Evolutionary conservation across 2,329 filamentous ascomycete species (phyloP).

Genomic region (Apiospora rasikravindrae): DNA sequence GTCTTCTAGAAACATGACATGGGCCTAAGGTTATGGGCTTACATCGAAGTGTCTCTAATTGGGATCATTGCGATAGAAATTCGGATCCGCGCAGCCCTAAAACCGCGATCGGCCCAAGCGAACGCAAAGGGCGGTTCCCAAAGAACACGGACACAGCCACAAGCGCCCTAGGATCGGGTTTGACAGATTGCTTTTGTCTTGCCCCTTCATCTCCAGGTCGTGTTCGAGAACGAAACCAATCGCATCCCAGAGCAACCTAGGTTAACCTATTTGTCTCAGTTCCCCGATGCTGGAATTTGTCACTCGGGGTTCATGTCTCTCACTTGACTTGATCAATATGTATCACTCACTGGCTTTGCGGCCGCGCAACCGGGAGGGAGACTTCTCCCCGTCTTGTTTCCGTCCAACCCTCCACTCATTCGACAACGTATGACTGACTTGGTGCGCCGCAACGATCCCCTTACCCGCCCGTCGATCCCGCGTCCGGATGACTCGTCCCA

Average conservation of each 20-base stretch:
- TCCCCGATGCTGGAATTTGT: too few species aligned
- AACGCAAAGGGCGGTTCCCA: not conserved
- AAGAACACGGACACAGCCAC: not conserved
- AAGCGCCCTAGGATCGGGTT: not conserved
- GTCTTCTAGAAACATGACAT: not conserved
- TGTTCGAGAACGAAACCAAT: not conserved
- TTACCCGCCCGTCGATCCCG: not conserved
- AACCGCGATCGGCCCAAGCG: not conserved
- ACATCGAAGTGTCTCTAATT: not conserved
- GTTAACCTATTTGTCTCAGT: too few species aligned
- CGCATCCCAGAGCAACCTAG: not conserved
- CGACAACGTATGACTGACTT: not conserved
- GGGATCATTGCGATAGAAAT: not conserved
- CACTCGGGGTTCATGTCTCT: too few species aligned
- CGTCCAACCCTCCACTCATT: not conserved
- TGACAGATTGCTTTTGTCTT: not conserved
- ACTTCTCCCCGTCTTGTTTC: not conserved
- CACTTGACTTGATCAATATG: too few species aligned
- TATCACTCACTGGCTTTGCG: too few species aligned
- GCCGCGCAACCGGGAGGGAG: too few species aligned
- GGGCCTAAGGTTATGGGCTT: not conserved
- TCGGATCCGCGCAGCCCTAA: not conserved
- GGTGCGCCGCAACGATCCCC: not conserved
- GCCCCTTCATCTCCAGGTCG: not conserved
- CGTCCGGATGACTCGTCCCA: not conserved